phyloP scores from a whole-genome alignment of 805 yeast species.

The Pichia occidentalis region DNA sequence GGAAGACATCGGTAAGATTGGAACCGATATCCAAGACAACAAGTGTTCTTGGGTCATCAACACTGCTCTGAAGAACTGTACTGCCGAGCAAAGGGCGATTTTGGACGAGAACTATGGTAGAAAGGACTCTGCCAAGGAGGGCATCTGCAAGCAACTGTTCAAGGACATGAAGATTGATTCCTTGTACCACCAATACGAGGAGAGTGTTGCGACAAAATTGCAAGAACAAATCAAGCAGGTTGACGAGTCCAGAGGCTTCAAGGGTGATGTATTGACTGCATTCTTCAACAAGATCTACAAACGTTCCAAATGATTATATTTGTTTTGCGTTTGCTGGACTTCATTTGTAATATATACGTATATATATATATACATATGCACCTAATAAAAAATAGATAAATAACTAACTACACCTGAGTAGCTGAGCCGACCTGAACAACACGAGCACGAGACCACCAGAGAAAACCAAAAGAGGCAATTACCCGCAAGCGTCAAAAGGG shows the following conservation, averaged over 20 bases:
- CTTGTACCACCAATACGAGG: conserved; percentile 78
- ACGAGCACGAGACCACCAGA: too few relatives aligned
- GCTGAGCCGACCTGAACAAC: too few relatives aligned
- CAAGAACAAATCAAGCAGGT: conserved; percentile 55
- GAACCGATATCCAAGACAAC: conserved; percentile 97
- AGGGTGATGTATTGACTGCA: conserved; percentile 72
- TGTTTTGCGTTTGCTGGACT: not conserved
- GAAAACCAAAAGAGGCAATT: too few relatives aligned
- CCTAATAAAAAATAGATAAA: not conserved
- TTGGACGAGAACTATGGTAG: conserved; percentile 88
- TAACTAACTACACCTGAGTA: too few relatives aligned
- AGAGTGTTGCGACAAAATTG: conserved; percentile 58
- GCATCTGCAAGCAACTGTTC: conserved; percentile 65
- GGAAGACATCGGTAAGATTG: conserved; percentile 95
- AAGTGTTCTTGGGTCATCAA: conserved; percentile 97
- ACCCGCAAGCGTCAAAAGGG: too few relatives aligned
- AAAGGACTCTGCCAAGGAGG: conserved; percentile 65
- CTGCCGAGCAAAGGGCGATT: conserved; percentile 72
- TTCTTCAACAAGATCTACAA: conserved; percentile 91
- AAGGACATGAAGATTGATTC: conserved; percentile 63
- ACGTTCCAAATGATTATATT: conserved; percentile 61
- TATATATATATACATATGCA: not conserved
- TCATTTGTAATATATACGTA: not conserved
- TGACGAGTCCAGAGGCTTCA: conserved; percentile 93
- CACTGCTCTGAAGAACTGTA: conserved; percentile 76